Percentiles rank a stretch among this genome's conserved stretches.
These are phyloP conservation scores for Lecanoromycetidae sp. DNA, from an alignment of 2,329 filamentous ascomycete genomes.

Conservation along the genomic window DNA sequence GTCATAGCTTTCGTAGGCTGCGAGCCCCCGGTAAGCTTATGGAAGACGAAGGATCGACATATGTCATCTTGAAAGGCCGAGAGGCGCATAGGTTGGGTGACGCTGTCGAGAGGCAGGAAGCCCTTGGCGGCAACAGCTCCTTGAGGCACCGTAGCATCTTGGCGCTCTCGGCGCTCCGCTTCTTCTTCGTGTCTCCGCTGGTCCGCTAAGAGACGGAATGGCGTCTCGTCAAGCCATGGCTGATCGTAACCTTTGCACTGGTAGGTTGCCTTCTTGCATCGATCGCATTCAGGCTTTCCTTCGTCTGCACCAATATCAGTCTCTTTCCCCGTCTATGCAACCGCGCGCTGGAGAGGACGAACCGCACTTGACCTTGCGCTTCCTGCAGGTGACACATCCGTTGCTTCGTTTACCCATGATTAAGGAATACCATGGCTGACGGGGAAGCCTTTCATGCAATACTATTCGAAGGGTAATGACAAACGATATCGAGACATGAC, in stretches of 20 bases:
- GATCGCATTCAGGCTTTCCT: slow-evolving; percentile 3
- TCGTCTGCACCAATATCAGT: slow-evolving; percentile 1
- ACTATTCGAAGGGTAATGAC: not conserved
- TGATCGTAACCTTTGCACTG: slow-evolving; percentile 8
- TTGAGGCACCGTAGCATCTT: not conserved
- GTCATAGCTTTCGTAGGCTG: not conserved
- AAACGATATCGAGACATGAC: not conserved
- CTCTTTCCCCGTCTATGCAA: not conserved
- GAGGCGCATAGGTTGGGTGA: not conserved
- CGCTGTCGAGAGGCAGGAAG: not conserved
- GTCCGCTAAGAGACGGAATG: not conserved
- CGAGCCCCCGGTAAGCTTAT: not conserved
- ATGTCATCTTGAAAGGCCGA: slow-evolving; percentile 8
- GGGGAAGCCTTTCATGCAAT: not conserved
- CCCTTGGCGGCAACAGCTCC: not conserved
- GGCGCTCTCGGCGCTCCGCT: not conserved
- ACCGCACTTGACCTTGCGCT: slow-evolving; percentile 8
- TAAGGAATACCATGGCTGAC: not conserved
- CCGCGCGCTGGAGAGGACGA: not conserved
- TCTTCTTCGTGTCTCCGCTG: not conserved
- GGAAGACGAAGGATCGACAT: slow-evolving; percentile 7
- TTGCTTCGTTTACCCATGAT: slow-evolving; percentile 11
- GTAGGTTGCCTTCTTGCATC: slow-evolving; percentile 11
- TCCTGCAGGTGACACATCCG: slow-evolving; percentile 11
- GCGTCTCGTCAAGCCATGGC: slow-evolving; percentile 5